Evolutionary conservation across 495 filamentous ascomycete species (phyloP).

Genomic region (Lophiotrema nucula): DNA sequence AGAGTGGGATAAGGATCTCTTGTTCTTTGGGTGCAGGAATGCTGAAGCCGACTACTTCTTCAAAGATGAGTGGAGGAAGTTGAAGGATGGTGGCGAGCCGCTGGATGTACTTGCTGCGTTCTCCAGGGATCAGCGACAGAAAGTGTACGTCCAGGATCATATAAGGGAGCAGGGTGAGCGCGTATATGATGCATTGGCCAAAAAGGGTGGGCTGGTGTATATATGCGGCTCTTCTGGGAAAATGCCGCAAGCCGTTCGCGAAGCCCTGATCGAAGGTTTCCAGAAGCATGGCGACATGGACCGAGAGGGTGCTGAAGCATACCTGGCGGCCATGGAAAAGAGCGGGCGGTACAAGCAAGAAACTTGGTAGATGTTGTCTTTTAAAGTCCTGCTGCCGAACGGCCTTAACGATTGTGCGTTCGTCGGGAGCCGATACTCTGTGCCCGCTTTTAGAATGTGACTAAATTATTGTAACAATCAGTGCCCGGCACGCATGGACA

Average conservation of each 20-base stretch:
- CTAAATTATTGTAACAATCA: too few species aligned
- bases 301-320: conserved; percentile 55
- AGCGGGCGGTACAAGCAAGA: conserved; percentile 73
- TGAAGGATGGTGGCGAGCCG: conserved; percentile 30
- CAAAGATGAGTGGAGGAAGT: conserved; percentile 63
- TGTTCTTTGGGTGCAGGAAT: conserved; percentile 84
- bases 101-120: conserved; percentile 74
- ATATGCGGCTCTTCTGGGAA: conserved; percentile 71
- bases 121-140: conserved; percentile 70
- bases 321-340: conserved; percentile 63
- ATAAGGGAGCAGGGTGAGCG: conserved; percentile 59
- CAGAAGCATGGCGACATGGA: conserved; percentile 43
- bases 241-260: conserved; percentile 88
- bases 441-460: too few species aligned
- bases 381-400: too few species aligned
- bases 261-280: conserved; percentile 73
- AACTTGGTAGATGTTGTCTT: conserved; percentile 72
- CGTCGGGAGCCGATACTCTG: too few species aligned
- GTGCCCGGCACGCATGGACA: too few species aligned
- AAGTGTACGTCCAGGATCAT: conserved; percentile 87
- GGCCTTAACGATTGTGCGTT: too few species aligned
- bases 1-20: conserved; percentile 38
- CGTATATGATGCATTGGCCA: conserved; percentile 60
- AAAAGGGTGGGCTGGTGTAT: conserved; percentile 58
- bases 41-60: conserved; percentile 74